Base-by-base conservation (phyloP, 345 rosid genomes). In the Conringia planisiliqua region DNA sequence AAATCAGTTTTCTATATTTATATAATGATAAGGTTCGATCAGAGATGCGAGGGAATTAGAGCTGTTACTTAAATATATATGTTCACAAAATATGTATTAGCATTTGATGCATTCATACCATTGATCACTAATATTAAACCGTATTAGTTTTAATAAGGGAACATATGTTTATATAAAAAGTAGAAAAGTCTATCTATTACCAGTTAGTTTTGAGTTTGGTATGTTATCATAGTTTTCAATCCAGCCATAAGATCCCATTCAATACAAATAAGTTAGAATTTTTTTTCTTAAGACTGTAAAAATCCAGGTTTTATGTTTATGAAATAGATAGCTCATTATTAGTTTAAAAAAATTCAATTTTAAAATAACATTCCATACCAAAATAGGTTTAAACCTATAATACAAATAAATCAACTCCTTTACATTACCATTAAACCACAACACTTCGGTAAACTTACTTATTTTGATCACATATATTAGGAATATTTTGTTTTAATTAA, bases 1-100 rank as follows among this genome's bases (percentile, higher is more conserved):
- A 55, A 55, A 74, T 60, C 7, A 52, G 4, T 48, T 60, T 75
- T 66, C 18, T 68, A 67, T 60, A 20, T 59, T 14, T 67, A 33
- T 29, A 57, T 27, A 16, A 5, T 9, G 10, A 29, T 27, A 52
- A 50, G 36, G 22, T 18, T 18, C 35, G 29, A 74, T 50, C 38
- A 75, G 59, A 75, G 54, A 48, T 66, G 66, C 47, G 10, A 52
- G 24, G 18, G 62, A 62, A 17, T 63, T 30, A 40, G 56, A 51
- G 32, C 54, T 46, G 1, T 32, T 1, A 32, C 7, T 56, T 16
- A 14, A 3, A 5, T 29, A 12, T 40, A n/a, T 48, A 14, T 58
- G 10, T 67, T 67, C 1, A 54, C 29, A 55, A 26, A 55, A 54
- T 13, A 33, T 33, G 62, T 16, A 8, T 22, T 54, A 13, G n/a